Percentiles rank a stretch among this genome's conserved stretches.
These are phyloP conservation scores for Eremomyces bilateralis DNA, from an alignment of 495 filamentous ascomycete species.

Conservation along the genomic window DNA sequence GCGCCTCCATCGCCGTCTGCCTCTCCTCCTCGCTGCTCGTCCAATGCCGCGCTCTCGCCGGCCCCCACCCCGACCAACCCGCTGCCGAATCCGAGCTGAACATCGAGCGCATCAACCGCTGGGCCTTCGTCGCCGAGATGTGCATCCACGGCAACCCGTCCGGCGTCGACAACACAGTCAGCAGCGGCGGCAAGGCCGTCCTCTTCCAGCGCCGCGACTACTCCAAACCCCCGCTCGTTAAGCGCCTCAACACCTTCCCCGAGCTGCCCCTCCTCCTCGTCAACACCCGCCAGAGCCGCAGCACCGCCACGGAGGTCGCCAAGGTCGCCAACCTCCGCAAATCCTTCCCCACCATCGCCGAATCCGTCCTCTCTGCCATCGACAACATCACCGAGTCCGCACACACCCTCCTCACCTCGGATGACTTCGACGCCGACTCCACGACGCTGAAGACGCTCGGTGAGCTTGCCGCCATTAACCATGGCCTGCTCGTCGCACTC, in stretches of 20 bases:
- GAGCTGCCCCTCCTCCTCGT: conserved; percentile 77
- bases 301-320: conserved; percentile 61
- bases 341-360: conserved; percentile 47
- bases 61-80: conserved; percentile 77
- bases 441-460: conserved; percentile 47
- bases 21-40: conserved; percentile 67
- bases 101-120: conserved; percentile 83
- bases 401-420: conserved; percentile 40
- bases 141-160: conserved; percentile 93
- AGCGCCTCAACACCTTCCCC: conserved; percentile 63
- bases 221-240: conserved; percentile 51
- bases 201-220: conserved; percentile 70
- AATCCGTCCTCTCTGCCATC: conserved; percentile 60
- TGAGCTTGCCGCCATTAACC: conserved; percentile 77
- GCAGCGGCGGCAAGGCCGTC: conserved; percentile 78
- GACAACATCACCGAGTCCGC: conserved; percentile 60
- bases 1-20: conserved; percentile 80
- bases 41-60: conserved; percentile 68
- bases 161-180: conserved; percentile 94
- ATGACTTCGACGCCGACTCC: conserved; percentile 37
- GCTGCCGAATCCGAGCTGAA: conserved; percentile 58
- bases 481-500: conserved; percentile 67
- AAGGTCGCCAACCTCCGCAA: conserved; percentile 58
- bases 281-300: conserved; percentile 64
- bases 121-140: conserved; percentile 94